These are phyloP conservation scores for Diaporthe citrichinensis DNA, from an alignment of 2,329 filamentous ascomycete genomes.

Conservation along the genomic window DNA sequence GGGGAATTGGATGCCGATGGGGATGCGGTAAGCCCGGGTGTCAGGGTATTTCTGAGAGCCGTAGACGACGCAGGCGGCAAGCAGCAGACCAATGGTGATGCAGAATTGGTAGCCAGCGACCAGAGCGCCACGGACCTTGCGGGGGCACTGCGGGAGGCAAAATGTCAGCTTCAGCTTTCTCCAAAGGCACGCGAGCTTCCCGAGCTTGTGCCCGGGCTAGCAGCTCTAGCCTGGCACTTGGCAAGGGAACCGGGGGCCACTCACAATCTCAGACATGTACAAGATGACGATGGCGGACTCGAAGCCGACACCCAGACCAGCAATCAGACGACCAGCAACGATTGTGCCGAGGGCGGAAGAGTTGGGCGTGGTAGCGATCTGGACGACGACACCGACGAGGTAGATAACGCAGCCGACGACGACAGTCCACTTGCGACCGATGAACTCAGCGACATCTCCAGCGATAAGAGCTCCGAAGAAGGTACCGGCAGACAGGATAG, in stretches of 20 bases:
- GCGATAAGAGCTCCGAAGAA: constrained; percentile 85
- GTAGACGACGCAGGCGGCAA: constrained; percentile 83
- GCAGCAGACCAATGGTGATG: constrained; percentile 83
- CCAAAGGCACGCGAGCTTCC: not conserved
- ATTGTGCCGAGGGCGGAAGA: constrained; percentile 71
- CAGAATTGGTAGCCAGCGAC: constrained; percentile 90
- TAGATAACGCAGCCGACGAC: constrained; percentile 81
- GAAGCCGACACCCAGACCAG: constrained; percentile 85
- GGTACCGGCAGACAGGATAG: constrained; percentile 82
- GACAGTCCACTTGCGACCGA: constrained; percentile 81
- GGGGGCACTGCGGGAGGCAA: constrained; percentile 61
- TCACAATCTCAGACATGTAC: constrained; percentile 88
- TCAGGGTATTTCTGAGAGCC: constrained; percentile 73
- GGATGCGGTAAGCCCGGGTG: constrained; percentile 82
- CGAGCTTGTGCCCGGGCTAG: constrained; percentile 43
- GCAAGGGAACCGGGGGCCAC: constrained; percentile 41
- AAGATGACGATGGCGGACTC: constrained; percentile 85
- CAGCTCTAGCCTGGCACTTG: not conserved
- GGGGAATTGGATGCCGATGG: constrained; percentile 83
- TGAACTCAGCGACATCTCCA: constrained; percentile 82
- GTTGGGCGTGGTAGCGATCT: constrained; percentile 67
- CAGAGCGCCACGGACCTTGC: constrained; percentile 81
- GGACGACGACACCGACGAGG: constrained; percentile 76
- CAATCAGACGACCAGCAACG: constrained; percentile 80
- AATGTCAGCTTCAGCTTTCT: constrained; percentile 38